Evolutionary conservation across 257 asterid genomes (phyloP), one percentile per base, ranked within the genome.

Genomic region (Salvia rosmarinus): DNA sequence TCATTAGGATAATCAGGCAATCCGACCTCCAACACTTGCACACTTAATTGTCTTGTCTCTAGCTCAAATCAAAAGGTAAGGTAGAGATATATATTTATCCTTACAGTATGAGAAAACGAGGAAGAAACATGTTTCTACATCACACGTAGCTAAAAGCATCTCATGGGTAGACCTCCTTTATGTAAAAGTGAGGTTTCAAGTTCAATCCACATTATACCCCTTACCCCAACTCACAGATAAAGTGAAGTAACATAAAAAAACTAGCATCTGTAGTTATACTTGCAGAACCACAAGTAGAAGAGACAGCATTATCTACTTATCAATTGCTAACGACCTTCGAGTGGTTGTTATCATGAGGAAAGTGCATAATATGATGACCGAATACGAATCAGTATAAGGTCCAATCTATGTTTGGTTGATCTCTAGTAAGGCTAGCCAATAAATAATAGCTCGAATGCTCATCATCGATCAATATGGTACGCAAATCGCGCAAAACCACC

Each of bases 251-350:
- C 6, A 28, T 28, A 32, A 32, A 0, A 32, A 32, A 2, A 32
- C 0, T 1, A 32, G 5, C 37, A 32, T 32, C 37, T 32, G 4
- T 4, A 32, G 37, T 32, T 1, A 32, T 32, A 32, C 5, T 4
- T 32, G 37, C 0, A 10, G 20, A 42, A 64, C 16, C 43, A 43
- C 32, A 20, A 42, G 52, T 42, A 13, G 52, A 55, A 65, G 42
- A 74, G 52, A 34, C 43, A 25, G 25, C 43, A 25, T 59, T 58
- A 61, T 5, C 64, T 39, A 39, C 64, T 19, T 42, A 35, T 42
- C 32, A 10, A 54, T 11, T 56, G 21, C 42, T 60, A n/a, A 10
- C 7, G 14, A 34, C 47, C 49, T 16, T 58, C 67, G 42, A 56
- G 57, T 43, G 13, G 28, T 42, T n/a, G 25, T 37, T 32, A 35